Conservation (phyloP, 257 asterid species). For the Lavandula angustifolia region DNA sequence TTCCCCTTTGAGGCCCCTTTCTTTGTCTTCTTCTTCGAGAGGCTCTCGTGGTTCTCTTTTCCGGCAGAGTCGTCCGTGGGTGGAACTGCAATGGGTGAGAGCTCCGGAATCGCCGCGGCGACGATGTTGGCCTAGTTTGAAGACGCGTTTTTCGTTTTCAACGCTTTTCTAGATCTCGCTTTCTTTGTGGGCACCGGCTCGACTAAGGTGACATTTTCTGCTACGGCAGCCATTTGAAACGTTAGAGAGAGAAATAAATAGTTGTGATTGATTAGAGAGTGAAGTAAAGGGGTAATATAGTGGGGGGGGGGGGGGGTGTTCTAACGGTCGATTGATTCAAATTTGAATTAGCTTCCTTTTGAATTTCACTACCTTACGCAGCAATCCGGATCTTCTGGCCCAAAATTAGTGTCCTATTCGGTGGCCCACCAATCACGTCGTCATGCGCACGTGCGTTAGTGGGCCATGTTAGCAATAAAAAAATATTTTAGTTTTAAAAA, state of each 20-base stretch:
- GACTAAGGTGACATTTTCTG: constrained; percentile 36
- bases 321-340: constrained; percentile 41
- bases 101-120: constrained; percentile 48
- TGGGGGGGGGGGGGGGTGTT: neutral
- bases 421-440: too few species aligned
- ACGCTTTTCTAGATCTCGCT: constrained; percentile 52
- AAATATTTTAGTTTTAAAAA: too few species aligned
- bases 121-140: constrained; percentile 58
- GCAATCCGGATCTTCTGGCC: too few species aligned
- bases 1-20: constrained; percentile 60
- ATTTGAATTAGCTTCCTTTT: constrained; percentile 25
- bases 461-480: too few species aligned
- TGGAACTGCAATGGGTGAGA: constrained; percentile 36
- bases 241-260: constrained; percentile 3
- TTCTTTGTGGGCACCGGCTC: constrained; percentile 53
- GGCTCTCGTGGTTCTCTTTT: constrained; percentile 64
- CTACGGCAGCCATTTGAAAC: constrained; percentile 48
- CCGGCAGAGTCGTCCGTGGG: constrained; percentile 38
- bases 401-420: too few species aligned
- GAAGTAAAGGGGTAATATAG: neutral
- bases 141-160: constrained; percentile 50
- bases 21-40: constrained; percentile 55
- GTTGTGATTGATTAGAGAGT: constrained; percentile 3
- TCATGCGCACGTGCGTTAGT: too few species aligned
- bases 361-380: too few species aligned